These are phyloP conservation scores for Sarcocystis neurona DNA, from an alignment of 169 alveolate genomes.

Conservation along the genomic window DNA sequence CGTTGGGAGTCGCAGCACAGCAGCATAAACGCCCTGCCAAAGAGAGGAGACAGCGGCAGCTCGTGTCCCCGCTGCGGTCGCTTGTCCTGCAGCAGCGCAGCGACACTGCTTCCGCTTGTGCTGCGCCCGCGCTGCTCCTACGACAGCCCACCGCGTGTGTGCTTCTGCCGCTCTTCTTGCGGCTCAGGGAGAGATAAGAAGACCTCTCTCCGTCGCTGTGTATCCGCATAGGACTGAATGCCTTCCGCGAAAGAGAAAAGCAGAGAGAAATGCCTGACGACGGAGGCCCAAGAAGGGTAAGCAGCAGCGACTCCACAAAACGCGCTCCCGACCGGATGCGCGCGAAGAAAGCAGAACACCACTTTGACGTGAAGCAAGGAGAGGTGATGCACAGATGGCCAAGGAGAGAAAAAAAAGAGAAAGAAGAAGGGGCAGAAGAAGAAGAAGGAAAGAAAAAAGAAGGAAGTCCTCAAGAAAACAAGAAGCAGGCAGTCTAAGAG, in stretches of 20 bases:
- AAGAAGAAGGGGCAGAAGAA: background rate
- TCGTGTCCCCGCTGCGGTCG: conserved; percentile 31
- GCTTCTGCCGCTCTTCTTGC: conserved; percentile 32
- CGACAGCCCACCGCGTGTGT: background rate
- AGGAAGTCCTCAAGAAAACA: too few species aligned
- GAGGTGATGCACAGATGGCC: background rate
- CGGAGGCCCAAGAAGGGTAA: background rate
- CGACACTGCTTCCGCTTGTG: too few species aligned
- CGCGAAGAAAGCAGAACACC: background rate
- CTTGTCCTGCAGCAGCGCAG: conserved; percentile 17
- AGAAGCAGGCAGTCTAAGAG: too few species aligned
- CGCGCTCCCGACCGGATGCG: background rate
- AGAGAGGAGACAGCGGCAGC: conserved; percentile 39
- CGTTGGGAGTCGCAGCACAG: conserved; percentile 28
- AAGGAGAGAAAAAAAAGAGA: background rate
- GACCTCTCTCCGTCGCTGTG: background rate
- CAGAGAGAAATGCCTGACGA: too few species aligned
- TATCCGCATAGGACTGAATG: too few species aligned
- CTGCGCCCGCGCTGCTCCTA: too few species aligned
- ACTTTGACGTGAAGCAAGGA: background rate
- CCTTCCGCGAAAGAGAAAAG: too few species aligned
- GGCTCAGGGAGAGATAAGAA: background rate
- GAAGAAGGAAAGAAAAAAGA: background rate
- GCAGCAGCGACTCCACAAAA: background rate
- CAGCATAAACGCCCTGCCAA: conserved; percentile 41